Evolutionary conservation across 176 grass and related monocot species (phyloP).

Genomic region (Ensete glaucum): DNA sequence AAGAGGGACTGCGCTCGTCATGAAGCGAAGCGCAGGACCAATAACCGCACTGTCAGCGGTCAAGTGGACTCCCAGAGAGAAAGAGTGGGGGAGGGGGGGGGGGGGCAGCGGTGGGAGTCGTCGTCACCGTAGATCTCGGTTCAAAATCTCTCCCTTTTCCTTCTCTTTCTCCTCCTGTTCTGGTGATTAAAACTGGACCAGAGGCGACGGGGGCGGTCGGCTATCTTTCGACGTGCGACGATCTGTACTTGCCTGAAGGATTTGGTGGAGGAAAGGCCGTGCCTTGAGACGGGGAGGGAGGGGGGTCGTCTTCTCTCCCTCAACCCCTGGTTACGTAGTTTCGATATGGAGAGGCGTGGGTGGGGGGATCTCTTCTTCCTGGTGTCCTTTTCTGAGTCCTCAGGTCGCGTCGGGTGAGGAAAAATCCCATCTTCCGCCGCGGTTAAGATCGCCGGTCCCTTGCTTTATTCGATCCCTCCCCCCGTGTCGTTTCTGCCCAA

Average conservation of each 20-base stretch:
- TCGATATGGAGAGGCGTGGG: too few relatives aligned
- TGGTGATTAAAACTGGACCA: too few relatives aligned
- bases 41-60: not conserved
- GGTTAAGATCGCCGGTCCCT: not conserved
- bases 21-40: not conserved
- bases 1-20: not conserved
- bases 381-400: not conserved
- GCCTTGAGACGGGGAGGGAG: too few relatives aligned
- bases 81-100: not conserved
- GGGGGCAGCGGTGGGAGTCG: not conserved
- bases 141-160: too few relatives aligned
- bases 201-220: too few relatives aligned
- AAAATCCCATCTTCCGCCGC: constrained; percentile 2
- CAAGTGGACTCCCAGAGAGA: not conserved
- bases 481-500: not conserved
- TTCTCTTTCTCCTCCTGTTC: too few relatives aligned
- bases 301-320: not conserved
- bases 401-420: not conserved
- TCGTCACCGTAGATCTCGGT: not conserved
- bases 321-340: too few relatives aligned
- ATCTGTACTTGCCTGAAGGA: too few relatives aligned
- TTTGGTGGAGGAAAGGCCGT: too few relatives aligned
- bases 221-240: too few relatives aligned
- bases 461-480: not conserved
- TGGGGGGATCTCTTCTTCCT: not conserved